Evolutionary conservation across 345 rosid species (phyloP), one percentile per base, ranked within the genome.

Genomic region (Citrus medica): DNA sequence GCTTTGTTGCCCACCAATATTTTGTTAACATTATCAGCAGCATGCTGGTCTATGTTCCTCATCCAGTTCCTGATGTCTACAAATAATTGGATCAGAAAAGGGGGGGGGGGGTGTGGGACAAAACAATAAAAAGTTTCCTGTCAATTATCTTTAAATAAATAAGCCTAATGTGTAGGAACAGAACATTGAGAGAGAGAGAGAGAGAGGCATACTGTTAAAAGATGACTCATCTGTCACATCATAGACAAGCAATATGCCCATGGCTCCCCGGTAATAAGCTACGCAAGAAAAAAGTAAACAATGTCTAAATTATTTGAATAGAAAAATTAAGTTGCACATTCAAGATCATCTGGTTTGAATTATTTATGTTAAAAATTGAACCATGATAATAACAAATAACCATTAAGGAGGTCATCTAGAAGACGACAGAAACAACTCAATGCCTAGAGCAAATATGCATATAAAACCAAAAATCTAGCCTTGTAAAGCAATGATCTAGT

Each of bases 201-300:
- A 27, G 19, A 68, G 67, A 77, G 32, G 81, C 78, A 37, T 89
- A 92, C 98, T 93, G 86, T 92, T 93, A 86, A 93, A 93, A 48
- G 98, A 93, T 70, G 98, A 90, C 82, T 93, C 98, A 25, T 93
- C 98, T 37, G 98, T 93, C 69, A 93, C 98, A 84, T 93, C 98
- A 70, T 93, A 93, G 59, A 93, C 96, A 71, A 93, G 92, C 86
- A 93, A 83, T 80, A 93, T 93, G 67, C 98, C 98, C 97, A 92
- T 94, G 42, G 98, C 98, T 87, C 98, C 98, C 46, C 97, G 91
- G 85, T 93, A 93, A 84, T 93, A 93, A 51, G 97, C 98, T 93
- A 88, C 75, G 84, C 63, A 63, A 76, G 67, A 66, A 63, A 72
- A 19, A 71, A 10, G 3, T 8, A 63, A 6, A 59, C 60, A 67